Evolutionary conservation across 495 filamentous ascomycete genomes (phyloP).

Genomic region (Astrothelium macrocarpum): DNA sequence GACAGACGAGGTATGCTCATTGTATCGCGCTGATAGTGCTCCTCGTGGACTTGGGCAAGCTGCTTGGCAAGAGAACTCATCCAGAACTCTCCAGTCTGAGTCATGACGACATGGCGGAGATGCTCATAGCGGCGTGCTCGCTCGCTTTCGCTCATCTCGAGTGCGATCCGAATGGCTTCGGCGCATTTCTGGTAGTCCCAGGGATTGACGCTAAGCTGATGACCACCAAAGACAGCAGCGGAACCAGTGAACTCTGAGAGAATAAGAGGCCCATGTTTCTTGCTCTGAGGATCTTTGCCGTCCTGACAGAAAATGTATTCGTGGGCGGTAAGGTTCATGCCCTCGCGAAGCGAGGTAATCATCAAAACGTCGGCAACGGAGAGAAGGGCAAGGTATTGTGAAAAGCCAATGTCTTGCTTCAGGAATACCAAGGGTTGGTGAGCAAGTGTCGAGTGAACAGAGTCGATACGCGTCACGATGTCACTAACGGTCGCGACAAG

Average conservation of each 20-base stretch:
- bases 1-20: constrained; percentile 77
- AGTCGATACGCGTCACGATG: constrained; percentile 88
- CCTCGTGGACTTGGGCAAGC: constrained; percentile 62
- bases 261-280: constrained; percentile 79
- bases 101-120: constrained; percentile 63
- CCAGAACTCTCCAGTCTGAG: constrained; percentile 77
- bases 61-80: constrained; percentile 59
- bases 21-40: constrained; percentile 72
- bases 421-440: constrained; percentile 90
- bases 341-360: constrained; percentile 86
- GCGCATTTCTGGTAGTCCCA: constrained; percentile 86
- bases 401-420: constrained; percentile 83
- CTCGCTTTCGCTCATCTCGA: constrained; percentile 65
- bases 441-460: constrained; percentile 72
- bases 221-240: constrained; percentile 67
- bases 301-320: constrained; percentile 92
- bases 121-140: constrained; percentile 63
- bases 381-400: constrained; percentile 80
- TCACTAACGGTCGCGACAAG: constrained; percentile 79
- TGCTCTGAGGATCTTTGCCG: constrained; percentile 47
- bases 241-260: constrained; percentile 90
- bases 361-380: constrained; percentile 82
- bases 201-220: constrained; percentile 76
- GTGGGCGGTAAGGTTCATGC: constrained; percentile 90
- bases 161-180: constrained; percentile 67